phyloP scores from a whole-genome alignment of 164 flowering plant genomes.

The Vitis amurensis region DNA sequence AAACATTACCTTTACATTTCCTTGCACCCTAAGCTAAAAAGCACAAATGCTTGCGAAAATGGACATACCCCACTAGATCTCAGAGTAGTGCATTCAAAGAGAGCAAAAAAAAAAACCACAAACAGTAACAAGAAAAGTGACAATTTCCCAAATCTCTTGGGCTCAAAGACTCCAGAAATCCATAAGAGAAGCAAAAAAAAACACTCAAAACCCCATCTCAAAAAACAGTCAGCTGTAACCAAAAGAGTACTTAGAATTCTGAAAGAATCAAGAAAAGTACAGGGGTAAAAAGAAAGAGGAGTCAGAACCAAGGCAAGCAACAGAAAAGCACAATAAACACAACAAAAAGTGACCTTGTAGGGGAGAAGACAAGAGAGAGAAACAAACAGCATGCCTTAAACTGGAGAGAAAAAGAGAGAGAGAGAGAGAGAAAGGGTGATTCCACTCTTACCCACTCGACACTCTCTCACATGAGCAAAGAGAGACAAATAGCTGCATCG shows the following conservation, averaged over 20 bases:
- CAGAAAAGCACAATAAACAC: conserved; percentile 14
- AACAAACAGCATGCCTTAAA: conserved; percentile 13
- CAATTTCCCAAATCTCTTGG: conserved; percentile 23
- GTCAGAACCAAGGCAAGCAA: conserved; percentile 14
- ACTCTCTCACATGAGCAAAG: conserved; percentile 4
- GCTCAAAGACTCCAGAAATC: conserved; percentile 22
- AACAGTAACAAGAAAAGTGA: conserved; percentile 23
- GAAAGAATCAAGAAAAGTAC: conserved; percentile 19
- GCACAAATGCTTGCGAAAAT: conserved; percentile 14
- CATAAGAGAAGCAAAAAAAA: not conserved
- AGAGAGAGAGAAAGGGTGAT: conserved; percentile 9
- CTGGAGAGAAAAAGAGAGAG: not conserved
- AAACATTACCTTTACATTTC: conserved; percentile 24
- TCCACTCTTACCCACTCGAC: not conserved
- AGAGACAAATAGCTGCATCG: conserved; percentile 40
- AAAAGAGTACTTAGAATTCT: conserved; percentile 9
- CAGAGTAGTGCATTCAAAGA: conserved; percentile 45
- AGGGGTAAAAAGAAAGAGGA: conserved; percentile 3
- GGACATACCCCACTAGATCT: conserved; percentile 57
- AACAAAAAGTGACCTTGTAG: conserved; percentile 13
- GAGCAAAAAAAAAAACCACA: conserved; percentile 23
- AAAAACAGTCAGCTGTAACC: conserved; percentile 23
- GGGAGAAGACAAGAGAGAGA: conserved; percentile 12
- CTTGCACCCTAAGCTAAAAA: conserved; percentile 44
- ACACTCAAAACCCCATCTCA: conserved; percentile 15